These are phyloP conservation scores for Paecilomyces sp. DNA, from an alignment of 2,329 filamentous ascomycete species.

Conservation along the genomic window DNA sequence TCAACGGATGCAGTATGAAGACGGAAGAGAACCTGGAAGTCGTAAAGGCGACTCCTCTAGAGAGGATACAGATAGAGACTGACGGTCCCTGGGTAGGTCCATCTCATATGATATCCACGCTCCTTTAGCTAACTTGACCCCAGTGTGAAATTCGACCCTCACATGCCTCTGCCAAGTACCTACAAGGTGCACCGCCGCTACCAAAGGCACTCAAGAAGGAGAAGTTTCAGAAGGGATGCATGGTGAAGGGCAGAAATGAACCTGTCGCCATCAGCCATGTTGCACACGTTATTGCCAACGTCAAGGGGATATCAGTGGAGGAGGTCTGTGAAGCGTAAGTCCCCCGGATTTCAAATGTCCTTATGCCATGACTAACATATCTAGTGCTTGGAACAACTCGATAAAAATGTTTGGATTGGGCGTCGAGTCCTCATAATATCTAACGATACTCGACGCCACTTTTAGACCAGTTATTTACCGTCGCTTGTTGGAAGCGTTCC, in stretches of 20 bases:
- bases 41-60: slow-evolving; percentile 69
- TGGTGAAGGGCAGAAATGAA: slow-evolving; percentile 95
- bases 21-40: slow-evolving; percentile 84
- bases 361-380: slow-evolving; percentile 13
- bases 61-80: slow-evolving; percentile 85
- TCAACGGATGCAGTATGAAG: slow-evolving; percentile 96
- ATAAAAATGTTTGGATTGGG: slow-evolving; percentile 70
- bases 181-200: slow-evolving; percentile 61
- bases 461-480: background rate
- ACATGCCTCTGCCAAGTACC: slow-evolving; percentile 74
- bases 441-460: background rate
- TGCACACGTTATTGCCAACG: slow-evolving; percentile 77
- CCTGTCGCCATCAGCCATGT: slow-evolving; percentile 80
- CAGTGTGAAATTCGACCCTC: slow-evolving; percentile 84
- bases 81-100: slow-evolving; percentile 72
- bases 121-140: background rate
- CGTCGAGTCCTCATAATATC: slow-evolving; percentile 22
- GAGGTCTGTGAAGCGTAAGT: slow-evolving; percentile 74
- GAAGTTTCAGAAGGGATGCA: slow-evolving; percentile 76
- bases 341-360: background rate
- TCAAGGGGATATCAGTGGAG: slow-evolving; percentile 73
- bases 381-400: slow-evolving; percentile 70
- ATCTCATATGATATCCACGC: background rate
- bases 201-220: slow-evolving; percentile 93
- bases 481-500: background rate